Evolutionary conservation across 2,329 filamentous ascomycete species (phyloP).

Genomic region (Botryotinia convoluta): DNA sequence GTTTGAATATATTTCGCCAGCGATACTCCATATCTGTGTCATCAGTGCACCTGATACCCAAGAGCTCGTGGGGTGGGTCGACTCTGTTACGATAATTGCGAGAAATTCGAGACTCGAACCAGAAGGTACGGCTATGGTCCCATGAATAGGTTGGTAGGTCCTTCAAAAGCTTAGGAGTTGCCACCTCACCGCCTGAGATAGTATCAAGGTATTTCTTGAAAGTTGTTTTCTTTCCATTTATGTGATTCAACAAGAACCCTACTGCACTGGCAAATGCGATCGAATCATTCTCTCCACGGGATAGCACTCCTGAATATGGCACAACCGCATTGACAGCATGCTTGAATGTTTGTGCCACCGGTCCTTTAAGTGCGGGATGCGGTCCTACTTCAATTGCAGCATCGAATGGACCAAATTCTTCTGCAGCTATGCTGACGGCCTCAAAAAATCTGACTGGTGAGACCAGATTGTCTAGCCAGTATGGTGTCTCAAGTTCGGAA

Average conservation of each 20-base stretch:
- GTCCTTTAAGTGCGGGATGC: constrained; percentile 21
- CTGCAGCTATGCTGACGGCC: neutral
- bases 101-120: constrained; percentile 51
- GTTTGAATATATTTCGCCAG: constrained; percentile 37
- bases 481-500: constrained; percentile 35
- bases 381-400: constrained; percentile 24
- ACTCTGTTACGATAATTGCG: constrained; percentile 45
- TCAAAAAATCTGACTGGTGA: constrained; percentile 43
- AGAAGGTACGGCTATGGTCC: constrained; percentile 51
- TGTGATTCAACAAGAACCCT: constrained; percentile 2
- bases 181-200: neutral
- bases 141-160: constrained; percentile 53
- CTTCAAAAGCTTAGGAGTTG: constrained; percentile 33
- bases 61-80: constrained; percentile 42
- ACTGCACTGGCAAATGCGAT: neutral
- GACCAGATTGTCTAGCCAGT: constrained; percentile 48
- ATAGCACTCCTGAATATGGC: constrained; percentile 7
- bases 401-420: neutral
- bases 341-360: constrained; percentile 6
- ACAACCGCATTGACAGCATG: neutral
- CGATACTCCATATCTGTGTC: constrained; percentile 25
- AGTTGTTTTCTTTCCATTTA: neutral
- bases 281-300: constrained; percentile 12
- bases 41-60: constrained; percentile 33
- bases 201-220: constrained; percentile 13